Percentiles rank a stretch among this genome's conserved stretches.
These are phyloP conservation scores for Marasmius fiardii DNA, from an alignment of 1,284 basidiomycete genomes.

Conservation along the genomic window DNA sequence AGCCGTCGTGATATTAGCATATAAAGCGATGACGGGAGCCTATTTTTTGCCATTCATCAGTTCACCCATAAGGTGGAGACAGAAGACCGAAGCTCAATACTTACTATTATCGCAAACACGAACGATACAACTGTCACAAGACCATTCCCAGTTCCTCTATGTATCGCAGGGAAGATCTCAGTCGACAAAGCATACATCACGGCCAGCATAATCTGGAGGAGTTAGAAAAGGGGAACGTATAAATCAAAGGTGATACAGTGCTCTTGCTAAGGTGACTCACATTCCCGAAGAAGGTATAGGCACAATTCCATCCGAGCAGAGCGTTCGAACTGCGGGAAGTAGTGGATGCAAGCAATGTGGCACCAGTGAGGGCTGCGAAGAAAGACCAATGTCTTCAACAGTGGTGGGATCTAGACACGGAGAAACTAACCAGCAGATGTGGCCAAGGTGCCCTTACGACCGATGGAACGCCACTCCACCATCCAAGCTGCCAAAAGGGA, in stretches of 20 bases:
- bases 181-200: slow-evolving; percentile 65
- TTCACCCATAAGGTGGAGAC: background rate
- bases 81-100: too few species aligned
- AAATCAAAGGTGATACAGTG: too few species aligned
- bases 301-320: slow-evolving; percentile 73
- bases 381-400: slow-evolving; percentile 16
- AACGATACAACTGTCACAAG: slow-evolving; percentile 58
- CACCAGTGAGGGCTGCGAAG: slow-evolving; percentile 56
- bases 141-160: slow-evolving; percentile 72
- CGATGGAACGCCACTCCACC: slow-evolving; percentile 57
- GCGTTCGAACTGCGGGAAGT: slow-evolving; percentile 60
- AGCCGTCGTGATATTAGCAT: slow-evolving; percentile 54
- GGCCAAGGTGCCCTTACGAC: slow-evolving; percentile 61
- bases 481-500: slow-evolving; percentile 56
- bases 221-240: too few species aligned
- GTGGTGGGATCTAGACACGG: too few species aligned
- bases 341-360: slow-evolving; percentile 67
- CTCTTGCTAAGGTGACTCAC: slow-evolving; percentile 33
- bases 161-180: slow-evolving; percentile 70
- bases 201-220: slow-evolving; percentile 67
- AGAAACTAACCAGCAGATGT: slow-evolving; percentile 37
- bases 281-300: slow-evolving; percentile 59
- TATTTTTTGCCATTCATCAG: too few species aligned
- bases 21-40: slow-evolving; percentile 68
- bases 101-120: slow-evolving; percentile 62